phyloP scores from a whole-genome alignment of 164 flowering plant genomes.

The Hamamelis virginiana region DNA sequence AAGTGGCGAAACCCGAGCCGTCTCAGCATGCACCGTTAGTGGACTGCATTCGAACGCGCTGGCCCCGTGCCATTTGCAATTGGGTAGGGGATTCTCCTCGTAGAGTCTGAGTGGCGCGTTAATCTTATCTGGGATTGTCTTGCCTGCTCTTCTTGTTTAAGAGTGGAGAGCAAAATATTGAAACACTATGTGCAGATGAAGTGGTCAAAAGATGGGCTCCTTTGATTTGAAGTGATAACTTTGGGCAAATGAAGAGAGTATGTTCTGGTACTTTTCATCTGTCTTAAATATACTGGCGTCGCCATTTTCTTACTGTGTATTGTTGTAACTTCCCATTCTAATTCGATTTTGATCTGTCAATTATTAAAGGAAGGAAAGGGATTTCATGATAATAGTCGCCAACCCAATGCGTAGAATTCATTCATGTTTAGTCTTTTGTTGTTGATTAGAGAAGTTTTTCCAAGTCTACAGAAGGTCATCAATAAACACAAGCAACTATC shows the following conservation, averaged over 20 bases:
- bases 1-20: slow-evolving; percentile 60
- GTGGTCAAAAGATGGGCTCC: background rate
- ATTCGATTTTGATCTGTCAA: slow-evolving; percentile 17
- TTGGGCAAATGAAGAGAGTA: background rate
- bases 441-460: background rate
- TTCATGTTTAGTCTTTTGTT: background rate
- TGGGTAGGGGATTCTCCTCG: slow-evolving; percentile 98
- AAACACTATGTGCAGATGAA: background rate
- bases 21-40: slow-evolving; percentile 92
- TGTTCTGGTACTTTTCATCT: background rate
- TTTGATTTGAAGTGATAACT: background rate
- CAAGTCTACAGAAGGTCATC: background rate
- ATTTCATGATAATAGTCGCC: slow-evolving; percentile 1
- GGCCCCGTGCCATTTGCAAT: slow-evolving; percentile 84
- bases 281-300: too few relatives aligned
- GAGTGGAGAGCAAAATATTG: background rate
- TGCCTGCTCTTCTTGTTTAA: background rate
- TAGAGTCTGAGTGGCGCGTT: slow-evolving; percentile 58
- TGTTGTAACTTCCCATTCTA: slow-evolving; percentile 11
- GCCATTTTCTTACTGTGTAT: background rate
- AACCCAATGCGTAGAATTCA: slow-evolving; percentile 15
- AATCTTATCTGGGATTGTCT: background rate
- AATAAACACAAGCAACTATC: slow-evolving; percentile 2
- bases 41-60: slow-evolving; percentile 93
- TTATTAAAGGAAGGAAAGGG: background rate